Evolutionary conservation across 176 grass and related monocot genomes (phyloP), one percentile per base, ranked within the genome.

Genomic region (Dendrocalamus sinicus): DNA sequence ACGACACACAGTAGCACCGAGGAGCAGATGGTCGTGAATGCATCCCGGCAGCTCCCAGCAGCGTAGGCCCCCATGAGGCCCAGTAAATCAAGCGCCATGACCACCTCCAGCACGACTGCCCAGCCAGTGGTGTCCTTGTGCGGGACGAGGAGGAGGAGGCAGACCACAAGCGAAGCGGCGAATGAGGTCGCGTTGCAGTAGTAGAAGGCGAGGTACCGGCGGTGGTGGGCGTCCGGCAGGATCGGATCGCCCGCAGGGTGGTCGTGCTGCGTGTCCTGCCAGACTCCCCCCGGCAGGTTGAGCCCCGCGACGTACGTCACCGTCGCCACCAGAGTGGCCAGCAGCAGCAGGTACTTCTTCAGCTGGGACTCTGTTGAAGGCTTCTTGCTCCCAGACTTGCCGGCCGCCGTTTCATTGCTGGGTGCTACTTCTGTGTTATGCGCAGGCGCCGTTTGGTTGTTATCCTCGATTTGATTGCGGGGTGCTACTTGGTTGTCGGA

Each of bases 141-240:
- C 69, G 81, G 76, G 69, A 87, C 59, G 0, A 86, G 58, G 7
- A 87, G 77, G 35, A 91, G 53, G 46, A 91, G 75, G 66, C 59
- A 57, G 10, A 87, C 77, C 46, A 87, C 85, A 0, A 87, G 70
- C 7, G 85, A 87, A 3, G 85, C 85, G 2, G 85, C 77, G 47
- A 87, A 85, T 0, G 81, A 60, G 0, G 86, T 85, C 0, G 86
- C 86, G 5, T 91, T 91, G 81, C 81, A 88, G 73, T 91, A 91
- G 73, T 81, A 91, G 76, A 91, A 88, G 5, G 54, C 35, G 20
- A 80, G 76, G 73, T 91, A 91, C 20, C 81, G 81, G 16, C 0
- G 3, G 23, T 35, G 22, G 57, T 70, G 75, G 35, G 16, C 50
- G 22, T 24, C 17, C 8, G 12, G 75, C 1, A 88, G 86, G 48